Conservation (phyloP, 805 yeast species). For the Ogataea zsoltii region DNA sequence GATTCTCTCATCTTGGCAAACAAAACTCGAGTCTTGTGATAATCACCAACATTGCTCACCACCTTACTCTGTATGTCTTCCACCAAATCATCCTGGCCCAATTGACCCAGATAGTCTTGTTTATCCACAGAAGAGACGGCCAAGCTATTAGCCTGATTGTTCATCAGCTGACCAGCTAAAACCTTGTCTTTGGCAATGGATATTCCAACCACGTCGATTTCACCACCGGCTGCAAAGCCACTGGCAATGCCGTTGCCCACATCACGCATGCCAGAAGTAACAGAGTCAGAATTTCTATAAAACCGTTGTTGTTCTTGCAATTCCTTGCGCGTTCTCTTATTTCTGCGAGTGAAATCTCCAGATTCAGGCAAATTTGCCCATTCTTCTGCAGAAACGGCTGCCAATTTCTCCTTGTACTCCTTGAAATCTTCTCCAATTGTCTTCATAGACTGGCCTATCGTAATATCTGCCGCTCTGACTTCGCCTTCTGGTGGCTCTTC, state of each 20-base stretch:
- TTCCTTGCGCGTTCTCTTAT: conserved; percentile 67
- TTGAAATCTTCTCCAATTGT: conserved; percentile 56
- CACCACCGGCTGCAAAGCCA: conserved; percentile 23
- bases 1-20: conserved; percentile 68
- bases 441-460: conserved; percentile 28
- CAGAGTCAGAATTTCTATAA: conserved; percentile 81
- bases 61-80: conserved; percentile 20
- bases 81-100: conserved; percentile 26
- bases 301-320: conserved; percentile 64
- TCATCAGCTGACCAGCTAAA: conserved; percentile 55
- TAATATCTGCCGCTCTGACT: conserved; percentile 20
- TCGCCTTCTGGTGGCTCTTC: conserved; percentile 34
- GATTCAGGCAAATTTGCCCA: conserved; percentile 89
- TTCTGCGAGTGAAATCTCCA: conserved; percentile 78
- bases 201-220: conserved; percentile 50
- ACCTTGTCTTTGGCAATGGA: conserved; percentile 66
- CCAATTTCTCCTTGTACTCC: conserved; percentile 65
- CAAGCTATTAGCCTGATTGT: conserved; percentile 10
- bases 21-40: conserved; percentile 56
- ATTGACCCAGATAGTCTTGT: conserved; percentile 43
- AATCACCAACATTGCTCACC: conserved; percentile 48
- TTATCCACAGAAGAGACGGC: conserved; percentile 31
- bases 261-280: conserved; percentile 42
- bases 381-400: conserved; percentile 60
- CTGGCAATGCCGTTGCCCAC: conserved; percentile 34